A percentile compares a stretch with the other conserved stretches of the same genome.
phyloP scores from a whole-genome alignment of 2,329 filamentous ascomycete species.

The Pseudogymnoascus verrucosus region DNA sequence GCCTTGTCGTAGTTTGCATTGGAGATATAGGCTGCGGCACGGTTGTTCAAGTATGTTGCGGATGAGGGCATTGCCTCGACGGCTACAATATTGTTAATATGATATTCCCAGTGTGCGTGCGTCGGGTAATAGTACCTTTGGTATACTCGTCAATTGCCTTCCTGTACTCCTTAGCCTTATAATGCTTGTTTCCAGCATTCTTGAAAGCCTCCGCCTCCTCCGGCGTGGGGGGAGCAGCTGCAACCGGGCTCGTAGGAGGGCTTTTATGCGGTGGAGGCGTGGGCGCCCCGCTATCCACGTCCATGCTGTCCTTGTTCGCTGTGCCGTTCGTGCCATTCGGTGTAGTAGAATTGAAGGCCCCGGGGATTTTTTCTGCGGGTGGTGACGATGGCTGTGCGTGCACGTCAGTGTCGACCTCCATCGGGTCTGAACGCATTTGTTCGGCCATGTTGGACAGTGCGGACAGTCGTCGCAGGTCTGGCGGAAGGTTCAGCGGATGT shows the following conservation, averaged over 20 bases:
- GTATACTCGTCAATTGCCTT: constrained; percentile 89
- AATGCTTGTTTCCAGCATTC: constrained; percentile 87
- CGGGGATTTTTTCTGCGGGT: constrained; percentile 35
- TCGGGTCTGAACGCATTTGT: constrained; percentile 44
- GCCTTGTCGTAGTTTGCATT: constrained; percentile 71
- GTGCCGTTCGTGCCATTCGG: constrained; percentile 38
- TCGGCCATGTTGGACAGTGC: constrained; percentile 53
- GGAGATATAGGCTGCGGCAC: constrained; percentile 89
- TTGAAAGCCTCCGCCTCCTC: constrained; percentile 91
- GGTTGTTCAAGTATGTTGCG: constrained; percentile 86
- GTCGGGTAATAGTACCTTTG: constrained; percentile 57
- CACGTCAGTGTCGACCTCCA: constrained; percentile 68
- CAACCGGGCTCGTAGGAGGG: constrained; percentile 50
- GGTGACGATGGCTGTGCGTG: constrained; percentile 46
- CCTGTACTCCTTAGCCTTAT: constrained; percentile 86
- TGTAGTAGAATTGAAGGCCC: constrained; percentile 34
- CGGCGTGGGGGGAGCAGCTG: constrained; percentile 31
- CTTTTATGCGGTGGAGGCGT: constrained; percentile 66
- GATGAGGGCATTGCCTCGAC: constrained; percentile 81
- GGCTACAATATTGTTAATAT: constrained; percentile 45
- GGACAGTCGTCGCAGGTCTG: constrained; percentile 72
- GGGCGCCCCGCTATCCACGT: constrained; percentile 44
- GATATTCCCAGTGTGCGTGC: neutral
- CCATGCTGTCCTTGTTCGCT: constrained; percentile 29
- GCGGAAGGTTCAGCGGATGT: constrained; percentile 83